phyloP scores from a whole-genome alignment of 2,329 filamentous ascomycete species.

The Cytospora leucostoma region DNA sequence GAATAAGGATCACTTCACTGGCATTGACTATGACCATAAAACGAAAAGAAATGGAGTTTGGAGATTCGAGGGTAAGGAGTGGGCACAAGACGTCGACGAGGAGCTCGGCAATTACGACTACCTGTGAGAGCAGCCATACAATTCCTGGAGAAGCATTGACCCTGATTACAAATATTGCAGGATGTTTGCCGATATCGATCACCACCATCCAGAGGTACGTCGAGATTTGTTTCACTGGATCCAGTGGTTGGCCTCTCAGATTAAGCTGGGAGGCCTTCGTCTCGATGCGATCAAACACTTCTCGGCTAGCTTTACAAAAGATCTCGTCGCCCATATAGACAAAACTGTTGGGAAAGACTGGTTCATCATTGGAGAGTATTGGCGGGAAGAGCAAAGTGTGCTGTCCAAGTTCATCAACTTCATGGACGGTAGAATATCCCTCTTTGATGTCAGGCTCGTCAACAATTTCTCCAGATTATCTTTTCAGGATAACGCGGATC shows the following conservation, averaged over 20 bases:
- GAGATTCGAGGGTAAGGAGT: conserved; percentile 64
- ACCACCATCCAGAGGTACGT: conserved; percentile 37
- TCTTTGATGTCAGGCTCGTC: conserved; percentile 68
- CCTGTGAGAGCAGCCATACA: conserved; percentile 32
- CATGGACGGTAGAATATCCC: conserved; percentile 56
- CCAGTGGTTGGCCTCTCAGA: conserved; percentile 36
- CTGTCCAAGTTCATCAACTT: conserved; percentile 59
- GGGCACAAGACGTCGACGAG: conserved; percentile 57
- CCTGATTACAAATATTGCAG: conserved; percentile 27
- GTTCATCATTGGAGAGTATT: conserved; percentile 71
- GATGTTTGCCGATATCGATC: conserved; percentile 41
- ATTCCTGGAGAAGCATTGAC: not conserved
- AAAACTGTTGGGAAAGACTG: conserved; percentile 48
- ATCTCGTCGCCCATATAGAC: conserved; percentile 35
- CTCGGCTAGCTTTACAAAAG: conserved; percentile 36
- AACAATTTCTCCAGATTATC: conserved; percentile 65
- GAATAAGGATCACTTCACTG: conserved; percentile 67
- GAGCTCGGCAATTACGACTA: conserved; percentile 64
- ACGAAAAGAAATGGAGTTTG: conserved; percentile 62
- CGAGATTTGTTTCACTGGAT: conserved; percentile 38
- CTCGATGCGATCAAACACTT: conserved; percentile 43
- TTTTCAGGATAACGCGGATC: conserved; percentile 53
- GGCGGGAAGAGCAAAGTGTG: conserved; percentile 58
- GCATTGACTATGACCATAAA: conserved; percentile 64
- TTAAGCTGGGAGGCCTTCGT: conserved; percentile 38